A percentile compares a stretch with the other conserved stretches of the same genome.
phyloP scores from a whole-genome alignment of 1,139 yeast species.

The Kodamaea sp. region DNA sequence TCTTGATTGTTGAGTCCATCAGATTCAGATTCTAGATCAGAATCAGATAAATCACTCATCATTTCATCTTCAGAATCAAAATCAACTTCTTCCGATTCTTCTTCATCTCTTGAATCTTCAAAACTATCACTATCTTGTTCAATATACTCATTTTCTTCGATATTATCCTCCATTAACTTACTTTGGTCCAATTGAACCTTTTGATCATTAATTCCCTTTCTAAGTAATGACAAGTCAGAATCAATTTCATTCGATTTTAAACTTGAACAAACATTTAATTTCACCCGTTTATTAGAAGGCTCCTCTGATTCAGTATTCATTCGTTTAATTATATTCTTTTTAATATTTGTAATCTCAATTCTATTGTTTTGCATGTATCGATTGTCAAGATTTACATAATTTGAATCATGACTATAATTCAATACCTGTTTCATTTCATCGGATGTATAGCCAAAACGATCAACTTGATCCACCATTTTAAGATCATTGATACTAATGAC shows the following conservation, averaged over 20 bases:
- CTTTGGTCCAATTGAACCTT: background rate
- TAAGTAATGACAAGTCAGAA: conserved; percentile 17
- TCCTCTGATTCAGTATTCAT: conserved; percentile 7
- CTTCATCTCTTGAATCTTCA: conserved; percentile 6
- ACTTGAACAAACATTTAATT: conserved; percentile 20
- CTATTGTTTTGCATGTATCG: conserved; percentile 26
- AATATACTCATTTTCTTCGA: conserved; percentile 8
- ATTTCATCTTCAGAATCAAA: conserved; percentile 3
- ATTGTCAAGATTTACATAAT: conserved; percentile 23
- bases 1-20: conserved; percentile 6
- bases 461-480: conserved; percentile 5
- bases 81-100: conserved; percentile 6
- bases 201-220: conserved; percentile 7
- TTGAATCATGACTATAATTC: conserved; percentile 25
- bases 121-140: conserved; percentile 4
- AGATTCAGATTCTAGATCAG: conserved; percentile 2
- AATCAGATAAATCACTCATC: conserved; percentile 4
- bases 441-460: conserved; percentile 6
- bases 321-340: conserved; percentile 10
- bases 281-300: conserved; percentile 10
- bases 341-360: conserved; percentile 34
- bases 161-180: conserved; percentile 5
- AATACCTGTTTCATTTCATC: conserved; percentile 6
- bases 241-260: conserved; percentile 26
- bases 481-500: conserved; percentile 21